Base-by-base conservation (phyloP, 768 basidiomycete species). In the Phanerochaete carnosa region DNA sequence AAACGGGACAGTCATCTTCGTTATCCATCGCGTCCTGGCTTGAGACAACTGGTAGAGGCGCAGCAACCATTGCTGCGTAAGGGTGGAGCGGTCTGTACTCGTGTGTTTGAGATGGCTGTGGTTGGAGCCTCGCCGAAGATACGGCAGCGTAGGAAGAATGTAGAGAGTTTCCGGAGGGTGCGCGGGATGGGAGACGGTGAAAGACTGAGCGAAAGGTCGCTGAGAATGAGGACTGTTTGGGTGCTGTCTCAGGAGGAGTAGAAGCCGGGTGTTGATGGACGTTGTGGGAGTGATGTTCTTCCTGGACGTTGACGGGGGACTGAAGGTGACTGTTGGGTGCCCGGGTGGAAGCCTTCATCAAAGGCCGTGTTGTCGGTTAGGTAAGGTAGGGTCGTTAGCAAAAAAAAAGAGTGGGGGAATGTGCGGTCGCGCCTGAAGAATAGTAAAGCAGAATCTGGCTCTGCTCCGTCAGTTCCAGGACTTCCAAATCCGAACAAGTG, bases 1-100 rank as follows among this genome's bases (percentile, higher is more conserved):
- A 99, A 66, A 99, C 94, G 13, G 96, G 96, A 67, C 97, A 99
- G 69, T 90, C 92, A 56, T 90, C 89, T 69, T 95, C 94, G 57
- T 93, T 90, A 25, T 91, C 69, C 9, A 66, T 59, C 46, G 77
- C 56, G 63, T 85, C 83, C 70, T 83, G 82, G 63, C 73, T 82
- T 16, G 90, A 87, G 58, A 92, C 88, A 65, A 90, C 87, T 13
- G 92, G 88, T 33, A 89, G 74, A 2, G 89, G 88, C 1, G 86
- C 81, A 55, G 83, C 80, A 60, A 80, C 80, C 83, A 86, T 85
- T 50, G 79, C 61, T 15, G 84, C 77, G 78, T 82, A 88, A 1
- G 83, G 85, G 66, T 88, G 86, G 52, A 70, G 61, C 11, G 69
- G 66, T 54, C 15, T 54, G 64, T 67, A 63, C 64, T 68, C 75